phyloP scores from a whole-genome alignment of 1,284 basidiomycete genomes.

The Ceratobasidium papillatum region DNA sequence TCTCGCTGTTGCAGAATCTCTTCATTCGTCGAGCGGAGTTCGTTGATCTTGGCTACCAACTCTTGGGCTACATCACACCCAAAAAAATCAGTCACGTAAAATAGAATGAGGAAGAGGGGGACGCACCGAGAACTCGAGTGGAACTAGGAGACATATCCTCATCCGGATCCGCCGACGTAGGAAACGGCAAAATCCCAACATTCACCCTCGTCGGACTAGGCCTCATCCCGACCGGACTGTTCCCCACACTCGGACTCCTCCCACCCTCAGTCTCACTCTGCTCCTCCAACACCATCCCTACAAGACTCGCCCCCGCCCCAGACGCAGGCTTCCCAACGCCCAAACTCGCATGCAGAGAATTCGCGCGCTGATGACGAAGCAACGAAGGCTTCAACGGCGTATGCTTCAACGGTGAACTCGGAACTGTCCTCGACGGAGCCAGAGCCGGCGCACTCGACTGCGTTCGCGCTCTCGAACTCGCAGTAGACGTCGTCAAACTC shows the following conservation, averaged over 20 bases:
- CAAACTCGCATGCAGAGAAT: background rate
- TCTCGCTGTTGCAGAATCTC: conserved; percentile 23
- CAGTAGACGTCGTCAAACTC: background rate
- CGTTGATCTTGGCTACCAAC: conserved; percentile 37
- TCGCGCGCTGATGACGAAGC: conserved; percentile 26
- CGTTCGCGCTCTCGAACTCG: background rate
- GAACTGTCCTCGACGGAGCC: background rate
- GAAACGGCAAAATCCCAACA: conserved; percentile 6
- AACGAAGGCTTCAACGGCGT: background rate
- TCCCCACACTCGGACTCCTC: conserved; percentile 1
- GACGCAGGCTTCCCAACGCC: conserved; percentile 9
- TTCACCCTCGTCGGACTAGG: conserved; percentile 10
- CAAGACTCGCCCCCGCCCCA: background rate
- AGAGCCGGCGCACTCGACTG: background rate
- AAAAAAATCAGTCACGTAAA: background rate
- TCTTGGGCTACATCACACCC: conserved; percentile 15
- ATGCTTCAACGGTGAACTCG: conserved; percentile 13
- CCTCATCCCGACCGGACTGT: background rate
- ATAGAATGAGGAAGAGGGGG: background rate
- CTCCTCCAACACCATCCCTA: conserved; percentile 8
- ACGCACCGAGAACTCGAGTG: conserved; percentile 15
- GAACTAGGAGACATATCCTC: conserved; percentile 18
- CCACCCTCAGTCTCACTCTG: conserved; percentile 5
- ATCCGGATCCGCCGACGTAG: background rate
- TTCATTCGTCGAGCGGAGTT: conserved; percentile 34